These are phyloP conservation scores for Silene uniflora DNA, from an alignment of 148 eudicot genomes.

Conservation along the genomic window DNA sequence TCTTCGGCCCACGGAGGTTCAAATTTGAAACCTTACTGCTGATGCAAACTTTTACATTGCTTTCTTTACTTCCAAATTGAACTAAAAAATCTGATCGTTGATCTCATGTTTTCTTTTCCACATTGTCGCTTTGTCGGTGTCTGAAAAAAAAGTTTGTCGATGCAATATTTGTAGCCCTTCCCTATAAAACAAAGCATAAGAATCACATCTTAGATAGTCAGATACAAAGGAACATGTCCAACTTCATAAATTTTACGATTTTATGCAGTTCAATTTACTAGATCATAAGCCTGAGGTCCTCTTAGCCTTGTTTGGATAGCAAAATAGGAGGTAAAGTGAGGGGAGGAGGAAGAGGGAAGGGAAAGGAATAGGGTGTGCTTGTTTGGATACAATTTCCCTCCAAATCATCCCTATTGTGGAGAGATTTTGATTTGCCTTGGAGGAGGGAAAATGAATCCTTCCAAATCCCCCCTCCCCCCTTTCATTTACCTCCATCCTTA, in stretches of 20 bases:
- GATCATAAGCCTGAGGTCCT: conserved; percentile 1
- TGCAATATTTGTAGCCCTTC: background rate
- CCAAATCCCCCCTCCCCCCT: no score
- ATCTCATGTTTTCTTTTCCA: background rate
- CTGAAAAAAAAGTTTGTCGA: background rate
- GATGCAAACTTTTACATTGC: background rate
- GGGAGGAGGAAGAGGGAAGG: no score
- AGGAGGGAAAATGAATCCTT: no score
- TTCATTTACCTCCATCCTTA: no score
- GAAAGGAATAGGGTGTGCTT: no score
- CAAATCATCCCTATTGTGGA: no score
- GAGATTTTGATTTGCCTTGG: no score
- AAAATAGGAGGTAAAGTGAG: no score
- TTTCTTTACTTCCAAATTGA: background rate
- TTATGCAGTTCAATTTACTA: background rate
- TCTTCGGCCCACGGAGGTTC: no score
- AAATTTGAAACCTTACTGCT: background rate
- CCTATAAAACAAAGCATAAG: background rate
- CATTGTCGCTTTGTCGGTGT: background rate
- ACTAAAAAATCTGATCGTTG: background rate
- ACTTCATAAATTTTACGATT: background rate
- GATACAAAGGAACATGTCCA: background rate
- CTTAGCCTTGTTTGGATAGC: no score
- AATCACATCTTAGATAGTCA: background rate
- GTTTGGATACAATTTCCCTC: no score